Evolutionary conservation across 768 basidiomycete genomes (phyloP), one percentile per base, ranked within the genome.

Genomic region (Crepidotus variabilis): DNA sequence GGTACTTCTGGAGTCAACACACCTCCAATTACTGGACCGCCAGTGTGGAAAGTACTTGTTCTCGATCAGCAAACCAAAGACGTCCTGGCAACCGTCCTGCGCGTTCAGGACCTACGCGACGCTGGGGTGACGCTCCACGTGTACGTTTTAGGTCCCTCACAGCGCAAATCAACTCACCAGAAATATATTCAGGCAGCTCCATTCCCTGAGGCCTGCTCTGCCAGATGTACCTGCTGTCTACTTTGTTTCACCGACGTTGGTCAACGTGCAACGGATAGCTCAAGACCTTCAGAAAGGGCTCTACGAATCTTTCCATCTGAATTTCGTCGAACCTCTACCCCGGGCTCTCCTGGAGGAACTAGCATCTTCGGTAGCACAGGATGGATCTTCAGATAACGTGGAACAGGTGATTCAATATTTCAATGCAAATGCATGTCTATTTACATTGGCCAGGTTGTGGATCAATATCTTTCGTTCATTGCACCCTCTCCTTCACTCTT

Each of bases 51-150:
- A 72, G 87, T 98, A 13, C 76, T 99, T 9, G 88, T 99, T 1
- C 77, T 99, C 54, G 97, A 99, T 71, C 93, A 97, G 66, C 83
- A 89, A 63, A 96, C 94, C 21, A 97, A 98, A 70, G 97, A 98
- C 69, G 87, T 98, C 20, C 79, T 99, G 35, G 97, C 97, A 14
- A 98, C 96, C 1, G 90, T 94, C 18, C 74, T 99, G 61, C 85
- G 95, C 53, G 97, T 99, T 6, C 95, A 98, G 71, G 97, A 98
- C 73, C 78, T 99, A 59, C 83, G 97, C 55, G 96, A 98, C 65
- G 91, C 92, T 50, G 97, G 97, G 32, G 94, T 99, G 43, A 99
- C 97, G 8, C 79, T 99, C 57, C 97, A 99, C 75, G 94, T 98
- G 95, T 98, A 77, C 64, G 92, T 75, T 54, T 22, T 24, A 16